A percentile compares a stretch with the other conserved stretches of the same genome.
Conservation (phyloP, 192 early-diverging fungal genomes). For the Ambispora gerdemannii region DNA sequence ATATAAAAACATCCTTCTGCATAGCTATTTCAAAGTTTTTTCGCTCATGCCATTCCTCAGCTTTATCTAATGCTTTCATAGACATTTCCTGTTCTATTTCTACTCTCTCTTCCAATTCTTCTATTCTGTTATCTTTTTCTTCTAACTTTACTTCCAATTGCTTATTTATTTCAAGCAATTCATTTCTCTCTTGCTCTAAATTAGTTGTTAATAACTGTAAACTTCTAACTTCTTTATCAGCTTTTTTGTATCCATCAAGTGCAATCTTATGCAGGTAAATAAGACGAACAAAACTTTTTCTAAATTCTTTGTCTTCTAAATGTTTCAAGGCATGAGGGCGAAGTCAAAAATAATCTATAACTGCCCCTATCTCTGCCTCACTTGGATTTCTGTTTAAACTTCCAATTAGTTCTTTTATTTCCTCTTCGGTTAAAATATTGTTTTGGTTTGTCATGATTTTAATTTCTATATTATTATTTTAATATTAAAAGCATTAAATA, state of each 20-base stretch:
- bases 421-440: conserved; percentile 20
- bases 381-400: conserved; percentile 15
- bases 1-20: conserved; percentile 15
- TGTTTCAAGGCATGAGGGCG: conserved; percentile 6
- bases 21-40: conserved; percentile 4
- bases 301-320: conserved; percentile 15
- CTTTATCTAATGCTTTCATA: not conserved
- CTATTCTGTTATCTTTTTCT: not conserved
- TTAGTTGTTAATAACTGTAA: not conserved
- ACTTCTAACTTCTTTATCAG: conserved; percentile 11
- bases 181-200: conserved; percentile 4
- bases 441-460: not conserved
- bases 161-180: conserved; percentile 6
- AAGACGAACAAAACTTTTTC: conserved; percentile 21
- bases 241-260: not conserved
- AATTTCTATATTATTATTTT: conserved; percentile 5
- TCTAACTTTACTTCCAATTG: not conserved
- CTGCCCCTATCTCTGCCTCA: conserved; percentile 6
- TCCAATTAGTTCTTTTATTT: conserved; percentile 16
- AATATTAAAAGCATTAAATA: not conserved
- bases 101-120: conserved; percentile 14
- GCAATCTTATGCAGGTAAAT: conserved; percentile 8
- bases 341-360: conserved; percentile 20
- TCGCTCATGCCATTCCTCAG: conserved; percentile 18
- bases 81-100: conserved; percentile 1